These are phyloP conservation scores for Colletotrichum cuscutae DNA, from an alignment of 2,329 filamentous ascomycete species.

Conservation along the genomic window DNA sequence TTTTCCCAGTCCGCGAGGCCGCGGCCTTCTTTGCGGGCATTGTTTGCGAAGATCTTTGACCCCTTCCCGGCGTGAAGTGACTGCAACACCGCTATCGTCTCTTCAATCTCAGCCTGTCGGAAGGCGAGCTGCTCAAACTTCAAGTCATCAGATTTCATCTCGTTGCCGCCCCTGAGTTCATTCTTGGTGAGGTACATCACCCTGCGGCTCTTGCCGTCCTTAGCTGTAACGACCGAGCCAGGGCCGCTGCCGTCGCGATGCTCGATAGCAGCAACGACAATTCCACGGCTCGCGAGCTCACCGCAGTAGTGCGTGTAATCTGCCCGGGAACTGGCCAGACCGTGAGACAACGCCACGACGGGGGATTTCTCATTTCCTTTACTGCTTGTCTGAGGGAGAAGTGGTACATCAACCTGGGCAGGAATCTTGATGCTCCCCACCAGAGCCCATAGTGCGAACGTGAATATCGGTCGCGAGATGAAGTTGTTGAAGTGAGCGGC, in stretches of 20 bases:
- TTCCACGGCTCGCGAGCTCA: constrained; percentile 60
- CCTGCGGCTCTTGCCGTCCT: not conserved
- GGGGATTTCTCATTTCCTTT: constrained; percentile 46
- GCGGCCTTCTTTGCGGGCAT: constrained; percentile 55
- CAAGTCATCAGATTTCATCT: constrained; percentile 48
- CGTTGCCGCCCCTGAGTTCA: constrained; percentile 1
- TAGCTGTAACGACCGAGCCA: constrained; percentile 49
- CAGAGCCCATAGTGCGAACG: constrained; percentile 52
- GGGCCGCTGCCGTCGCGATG: constrained; percentile 64
- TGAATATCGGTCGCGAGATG: constrained; percentile 54
- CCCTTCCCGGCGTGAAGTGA: constrained; percentile 47
- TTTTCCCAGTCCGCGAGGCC: constrained; percentile 60
- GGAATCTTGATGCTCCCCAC: constrained; percentile 58
- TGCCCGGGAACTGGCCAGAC: constrained; percentile 59
- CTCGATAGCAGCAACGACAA: constrained; percentile 60
- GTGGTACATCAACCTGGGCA: constrained; percentile 57
- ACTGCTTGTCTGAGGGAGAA: constrained; percentile 42
- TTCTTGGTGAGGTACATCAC: constrained; percentile 23
- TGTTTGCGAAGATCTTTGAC: constrained; percentile 54
- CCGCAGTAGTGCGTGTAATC: constrained; percentile 64
- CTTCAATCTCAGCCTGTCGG: constrained; percentile 61
- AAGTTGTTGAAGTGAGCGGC: constrained; percentile 56
- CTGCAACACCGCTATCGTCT: constrained; percentile 51
- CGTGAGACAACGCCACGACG: constrained; percentile 63
- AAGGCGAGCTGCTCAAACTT: constrained; percentile 60